A percentile compares a stretch with the other conserved stretches of the same genome.
Evolutionary conservation across 148 eudicot species (phyloP).

Genomic region (Drosera capensis): DNA sequence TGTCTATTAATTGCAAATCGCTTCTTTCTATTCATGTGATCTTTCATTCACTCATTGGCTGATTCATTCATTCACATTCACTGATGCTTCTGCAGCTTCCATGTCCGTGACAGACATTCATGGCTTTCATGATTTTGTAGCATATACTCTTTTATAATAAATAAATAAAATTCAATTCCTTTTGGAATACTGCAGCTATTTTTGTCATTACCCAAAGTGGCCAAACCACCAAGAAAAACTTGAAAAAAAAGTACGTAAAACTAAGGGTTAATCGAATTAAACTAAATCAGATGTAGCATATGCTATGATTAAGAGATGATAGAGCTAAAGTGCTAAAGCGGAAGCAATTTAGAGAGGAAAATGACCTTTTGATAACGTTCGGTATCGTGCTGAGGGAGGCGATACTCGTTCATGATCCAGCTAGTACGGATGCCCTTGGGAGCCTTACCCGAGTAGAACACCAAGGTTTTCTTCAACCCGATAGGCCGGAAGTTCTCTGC

Average conservation of each 20-base stretch:
- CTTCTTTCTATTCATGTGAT: not conserved
- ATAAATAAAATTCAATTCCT: not conserved
- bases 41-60: not conserved
- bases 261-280: not conserved
- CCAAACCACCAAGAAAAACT: too few relatives aligned
- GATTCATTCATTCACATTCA: slow-evolving; percentile 6
- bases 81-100: slow-evolving; percentile 15
- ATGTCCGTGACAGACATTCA: slow-evolving; percentile 16
- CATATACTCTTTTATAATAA: not conserved
- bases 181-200: not conserved
- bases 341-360: not conserved
- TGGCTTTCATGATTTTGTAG: not conserved
- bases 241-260: too few relatives aligned
- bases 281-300: not conserved
- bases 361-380: slow-evolving; percentile 74
- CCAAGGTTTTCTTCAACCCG: slow-evolving; percentile 78
- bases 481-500: slow-evolving; percentile 41
- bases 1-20: too few relatives aligned
- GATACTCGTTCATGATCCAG: slow-evolving; percentile 96
- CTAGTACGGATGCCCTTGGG: slow-evolving; percentile 83
- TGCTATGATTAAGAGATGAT: not conserved
- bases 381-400: slow-evolving; percentile 79
- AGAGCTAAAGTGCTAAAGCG: not conserved
- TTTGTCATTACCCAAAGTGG: not conserved
- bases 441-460: slow-evolving; percentile 83